Base-by-base conservation (phyloP, 345 rosid genomes). In the Hibiscus tridactylites region DNA sequence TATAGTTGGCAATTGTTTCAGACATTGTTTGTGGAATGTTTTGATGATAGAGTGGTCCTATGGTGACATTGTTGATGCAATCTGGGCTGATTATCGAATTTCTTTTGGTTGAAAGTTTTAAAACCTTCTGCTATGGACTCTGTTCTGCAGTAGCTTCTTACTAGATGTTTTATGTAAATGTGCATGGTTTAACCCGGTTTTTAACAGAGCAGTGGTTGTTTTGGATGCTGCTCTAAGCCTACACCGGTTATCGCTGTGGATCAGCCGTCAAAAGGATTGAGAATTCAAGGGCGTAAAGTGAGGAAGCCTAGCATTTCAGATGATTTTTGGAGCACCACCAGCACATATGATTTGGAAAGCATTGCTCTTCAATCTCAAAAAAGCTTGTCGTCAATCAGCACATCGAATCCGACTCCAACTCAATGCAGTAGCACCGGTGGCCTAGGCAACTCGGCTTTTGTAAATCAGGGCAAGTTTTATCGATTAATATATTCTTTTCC, bases 321-420 rank as follows among this genome's bases (percentile, higher is more conserved):
- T 31, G 87, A 79, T 58, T 86, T 90, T 69, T 87, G 90, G 92
- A 87, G 90, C 83, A 83, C 84, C 4, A 49, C 53, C 44, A 87
- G 95, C 76, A 75, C 89, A 5, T 75, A 79, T 74, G 92, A 90
- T 67, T 71, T 87, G 87, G 95, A 90, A 72, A 53, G 73, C 58
- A 74, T 77, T 11, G 60, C 75, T 35, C 29, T 80, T 72, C 85
- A 79, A 69, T 85, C 95, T 58, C 90, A 82, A 69, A 81, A 83
- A 79, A 90, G 90, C 71, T 10, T 78, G 70, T 87, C 90, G 0
- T 86, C 95, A 3, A 75, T 81, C 62, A 74, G 82, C 61, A 29
- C 68, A 58, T 71, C 80, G 33, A 83, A 70, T 80, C 84, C 66
- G 68, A 69, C 79, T 35, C 70, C 71, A 49, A 76, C 75, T 72